Conservation (phyloP, 2,329 filamentous ascomycete genomes). For the Talaromyces pinophilus region DNA sequence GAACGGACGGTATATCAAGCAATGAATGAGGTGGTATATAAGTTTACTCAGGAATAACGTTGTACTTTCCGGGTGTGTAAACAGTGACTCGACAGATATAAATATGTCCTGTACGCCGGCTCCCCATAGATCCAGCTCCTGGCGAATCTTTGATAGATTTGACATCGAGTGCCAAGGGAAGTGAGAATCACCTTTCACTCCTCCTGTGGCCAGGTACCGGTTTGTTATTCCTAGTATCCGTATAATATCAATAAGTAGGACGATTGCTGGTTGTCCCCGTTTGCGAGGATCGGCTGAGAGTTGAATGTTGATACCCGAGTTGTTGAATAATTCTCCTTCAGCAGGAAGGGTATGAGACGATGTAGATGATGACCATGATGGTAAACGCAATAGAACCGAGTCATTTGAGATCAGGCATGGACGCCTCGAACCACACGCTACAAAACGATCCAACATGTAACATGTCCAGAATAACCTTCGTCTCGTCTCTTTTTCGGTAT, state of each 20-base stretch:
- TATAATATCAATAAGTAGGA: constrained; percentile 81
- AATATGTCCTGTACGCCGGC: constrained; percentile 79
- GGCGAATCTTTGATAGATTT: constrained; percentile 80
- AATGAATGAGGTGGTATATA: constrained; percentile 84
- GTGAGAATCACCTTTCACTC: constrained; percentile 84
- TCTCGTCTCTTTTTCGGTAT: constrained; percentile 72
- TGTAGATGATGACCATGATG: constrained; percentile 61
- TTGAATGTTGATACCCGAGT: constrained; percentile 74
- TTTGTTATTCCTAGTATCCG: constrained; percentile 82
- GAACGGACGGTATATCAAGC: constrained; percentile 82
- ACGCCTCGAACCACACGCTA: constrained; percentile 76
- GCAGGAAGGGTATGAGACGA: constrained; percentile 62
- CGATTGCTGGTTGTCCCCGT: constrained; percentile 71
- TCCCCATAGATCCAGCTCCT: constrained; percentile 83
- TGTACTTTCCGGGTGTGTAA: constrained; percentile 76
- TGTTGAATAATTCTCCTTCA: constrained; percentile 80
- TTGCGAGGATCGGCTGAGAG: constrained; percentile 69
- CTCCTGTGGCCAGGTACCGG: constrained; percentile 78
- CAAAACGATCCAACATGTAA: constrained; percentile 82
- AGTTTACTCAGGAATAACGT: constrained; percentile 80
- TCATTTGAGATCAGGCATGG: constrained; percentile 79
- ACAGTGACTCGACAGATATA: constrained; percentile 71
- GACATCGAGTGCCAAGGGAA: constrained; percentile 89
- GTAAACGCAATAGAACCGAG: constrained; percentile 71
- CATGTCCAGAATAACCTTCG: constrained; percentile 86